These are phyloP conservation scores for Penicillium diatomitis DNA, from an alignment of 495 filamentous ascomycete genomes.

Conservation along the genomic window DNA sequence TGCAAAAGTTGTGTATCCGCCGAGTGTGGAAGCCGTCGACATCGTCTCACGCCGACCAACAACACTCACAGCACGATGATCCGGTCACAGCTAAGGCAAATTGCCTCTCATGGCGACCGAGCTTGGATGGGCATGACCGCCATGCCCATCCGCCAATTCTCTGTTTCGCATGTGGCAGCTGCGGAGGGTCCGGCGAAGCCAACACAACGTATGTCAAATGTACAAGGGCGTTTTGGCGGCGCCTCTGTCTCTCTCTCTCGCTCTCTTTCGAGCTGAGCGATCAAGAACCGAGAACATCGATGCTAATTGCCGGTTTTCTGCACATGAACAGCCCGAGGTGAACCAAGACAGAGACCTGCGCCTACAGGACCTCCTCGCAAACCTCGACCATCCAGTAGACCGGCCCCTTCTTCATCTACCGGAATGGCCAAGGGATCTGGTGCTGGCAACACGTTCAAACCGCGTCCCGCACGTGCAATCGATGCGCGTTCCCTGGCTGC, in stretches of 20 bases:
- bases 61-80: constrained; percentile 21
- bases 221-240: no score
- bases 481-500: constrained; percentile 36
- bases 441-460: constrained; percentile 9
- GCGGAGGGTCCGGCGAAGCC: constrained; percentile 8
- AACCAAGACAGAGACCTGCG: neutral
- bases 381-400: constrained; percentile 11
- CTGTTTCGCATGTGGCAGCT: constrained; percentile 13
- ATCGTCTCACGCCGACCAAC: constrained; percentile 1
- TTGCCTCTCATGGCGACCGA: constrained; percentile 11
- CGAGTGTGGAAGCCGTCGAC: neutral
- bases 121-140: constrained; percentile 4
- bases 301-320: neutral
- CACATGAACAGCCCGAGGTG: neutral
- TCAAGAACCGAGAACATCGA: no score
- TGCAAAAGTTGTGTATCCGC: constrained; percentile 10
- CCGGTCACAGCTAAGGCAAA: constrained; percentile 18
- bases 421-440: neutral
- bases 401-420: constrained; percentile 2
- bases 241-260: no score
- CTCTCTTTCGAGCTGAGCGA: neutral
- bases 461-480: constrained; percentile 24
- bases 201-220: constrained; percentile 19
- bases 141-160: constrained; percentile 22
- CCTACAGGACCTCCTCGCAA: constrained; percentile 3